A percentile compares a stretch with the other conserved stretches of the same genome.
Conservation (phyloP, 1,139 yeast species). For the Yamadazyma jaroonii region DNA sequence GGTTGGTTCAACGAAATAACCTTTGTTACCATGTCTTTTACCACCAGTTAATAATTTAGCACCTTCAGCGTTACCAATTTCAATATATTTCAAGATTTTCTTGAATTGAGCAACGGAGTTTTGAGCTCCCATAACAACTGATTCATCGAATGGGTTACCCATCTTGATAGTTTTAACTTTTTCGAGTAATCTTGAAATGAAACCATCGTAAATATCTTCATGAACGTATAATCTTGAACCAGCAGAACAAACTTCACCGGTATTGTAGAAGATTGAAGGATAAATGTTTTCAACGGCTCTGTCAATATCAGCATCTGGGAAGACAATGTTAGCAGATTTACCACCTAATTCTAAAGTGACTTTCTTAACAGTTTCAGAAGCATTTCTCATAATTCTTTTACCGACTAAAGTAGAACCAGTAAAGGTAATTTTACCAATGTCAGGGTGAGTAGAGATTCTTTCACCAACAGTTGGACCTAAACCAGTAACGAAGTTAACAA, state of each 20-base stretch:
- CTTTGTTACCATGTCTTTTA: conserved; percentile 61
- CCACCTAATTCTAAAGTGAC: conserved; percentile 87
- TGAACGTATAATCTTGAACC: conserved; percentile 82
- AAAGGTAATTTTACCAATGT: conserved; percentile 75
- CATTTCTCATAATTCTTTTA: conserved; percentile 67
- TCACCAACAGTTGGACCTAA: conserved; percentile 78
- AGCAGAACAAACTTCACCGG: conserved; percentile 89
- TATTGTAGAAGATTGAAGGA: conserved; percentile 63
- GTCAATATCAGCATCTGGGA: conserved; percentile 68
- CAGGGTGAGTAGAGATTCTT: conserved; percentile 65
- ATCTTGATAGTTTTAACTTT: conserved; percentile 57
- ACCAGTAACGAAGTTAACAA: conserved; percentile 71
- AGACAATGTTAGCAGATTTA: conserved; percentile 78
- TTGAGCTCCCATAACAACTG: conserved; percentile 82
- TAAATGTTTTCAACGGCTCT: conserved; percentile 59
- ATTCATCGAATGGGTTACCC: conserved; percentile 76
- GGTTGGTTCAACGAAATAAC: conserved; percentile 79
- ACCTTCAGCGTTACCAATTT: conserved; percentile 72
- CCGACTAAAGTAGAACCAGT: conserved; percentile 88
- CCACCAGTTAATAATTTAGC: conserved; percentile 79
- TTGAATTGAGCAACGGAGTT: conserved; percentile 72
- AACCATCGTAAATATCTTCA: conserved; percentile 69
- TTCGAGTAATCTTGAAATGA: conserved; percentile 48
- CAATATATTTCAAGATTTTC: conserved; percentile 71
- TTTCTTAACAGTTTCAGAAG: conserved; percentile 68